A percentile compares a stretch with the other conserved stretches of the same genome.
Conservation (phyloP, 192 early-diverging fungal species). For the Chytriomyces confervae region DNA sequence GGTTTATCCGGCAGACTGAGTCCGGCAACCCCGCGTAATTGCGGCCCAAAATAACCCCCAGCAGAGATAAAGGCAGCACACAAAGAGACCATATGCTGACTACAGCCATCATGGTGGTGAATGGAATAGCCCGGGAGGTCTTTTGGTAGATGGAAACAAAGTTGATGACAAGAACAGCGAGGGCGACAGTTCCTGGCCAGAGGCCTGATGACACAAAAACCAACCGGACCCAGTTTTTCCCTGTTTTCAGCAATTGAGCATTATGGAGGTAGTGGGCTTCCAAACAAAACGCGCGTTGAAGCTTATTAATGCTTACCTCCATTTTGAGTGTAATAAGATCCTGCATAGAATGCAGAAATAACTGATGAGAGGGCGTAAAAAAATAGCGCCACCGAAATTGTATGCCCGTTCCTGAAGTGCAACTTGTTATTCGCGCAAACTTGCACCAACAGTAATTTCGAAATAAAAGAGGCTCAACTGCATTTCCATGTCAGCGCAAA, state of each 20-base stretch:
- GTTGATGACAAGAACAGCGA: slow-evolving; percentile 75
- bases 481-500: slow-evolving; percentile 47
- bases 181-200: slow-evolving; percentile 68
- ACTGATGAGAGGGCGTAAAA: slow-evolving; percentile 76
- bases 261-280: background rate
- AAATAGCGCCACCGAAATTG: slow-evolving; percentile 78
- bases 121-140: slow-evolving; percentile 90
- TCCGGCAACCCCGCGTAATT: slow-evolving; percentile 66
- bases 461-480: slow-evolving; percentile 40
- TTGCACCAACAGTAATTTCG: background rate
- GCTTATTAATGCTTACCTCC: slow-evolving; percentile 46
- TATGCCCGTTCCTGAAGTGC: slow-evolving; percentile 62
- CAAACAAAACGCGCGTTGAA: background rate
- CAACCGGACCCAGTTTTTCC: slow-evolving; percentile 66
- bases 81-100: slow-evolving; percentile 83
- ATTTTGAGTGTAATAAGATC: slow-evolving; percentile 69
- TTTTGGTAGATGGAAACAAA: slow-evolving; percentile 79
- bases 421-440: background rate
- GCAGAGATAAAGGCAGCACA: slow-evolving; percentile 81
- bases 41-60: slow-evolving; percentile 76
- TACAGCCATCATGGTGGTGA: slow-evolving; percentile 81
- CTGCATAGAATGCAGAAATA: slow-evolving; percentile 71
- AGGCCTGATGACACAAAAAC: slow-evolving; percentile 71
- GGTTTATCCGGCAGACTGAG: slow-evolving; percentile 86
- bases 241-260: slow-evolving; percentile 39